Percentiles rank a stretch among this genome's conserved stretches.
These are phyloP conservation scores for Phialophora expanda DNA, from an alignment of 2,329 filamentous ascomycete species.

Conservation along the genomic window DNA sequence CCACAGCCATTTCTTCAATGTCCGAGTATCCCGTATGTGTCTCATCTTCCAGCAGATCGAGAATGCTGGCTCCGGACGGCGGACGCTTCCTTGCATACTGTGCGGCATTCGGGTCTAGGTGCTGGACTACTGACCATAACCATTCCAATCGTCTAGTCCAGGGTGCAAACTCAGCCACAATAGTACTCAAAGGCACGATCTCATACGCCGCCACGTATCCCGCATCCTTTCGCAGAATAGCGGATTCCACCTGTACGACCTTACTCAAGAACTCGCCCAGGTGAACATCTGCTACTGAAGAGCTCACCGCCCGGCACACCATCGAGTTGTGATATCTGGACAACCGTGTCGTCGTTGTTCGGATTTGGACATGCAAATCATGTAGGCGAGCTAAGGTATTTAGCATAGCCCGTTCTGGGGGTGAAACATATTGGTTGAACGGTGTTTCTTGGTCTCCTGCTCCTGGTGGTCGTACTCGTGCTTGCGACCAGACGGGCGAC, in stretches of 20 bases:
- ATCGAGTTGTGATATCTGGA: constrained; percentile 74
- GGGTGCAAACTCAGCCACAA: constrained; percentile 82
- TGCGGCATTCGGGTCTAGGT: constrained; percentile 62
- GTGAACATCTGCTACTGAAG: constrained; percentile 74
- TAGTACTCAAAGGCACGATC: constrained; percentile 85
- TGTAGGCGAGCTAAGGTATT: constrained; percentile 77
- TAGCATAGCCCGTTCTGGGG: constrained; percentile 82
- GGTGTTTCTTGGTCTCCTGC: constrained; percentile 55
- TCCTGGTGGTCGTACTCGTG: constrained; percentile 51
- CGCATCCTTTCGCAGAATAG: constrained; percentile 76
- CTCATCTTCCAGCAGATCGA: constrained; percentile 76
- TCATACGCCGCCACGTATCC: constrained; percentile 86
- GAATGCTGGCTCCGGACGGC: constrained; percentile 67
- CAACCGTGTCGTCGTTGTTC: constrained; percentile 69
- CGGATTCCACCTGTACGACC: constrained; percentile 81
- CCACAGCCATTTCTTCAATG: constrained; percentile 75
- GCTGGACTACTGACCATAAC: constrained; percentile 75
- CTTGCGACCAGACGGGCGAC: constrained; percentile 69
- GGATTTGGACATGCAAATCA: constrained; percentile 74
- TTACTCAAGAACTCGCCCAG: constrained; percentile 81
- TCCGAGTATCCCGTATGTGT: constrained; percentile 87
- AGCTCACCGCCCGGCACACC: constrained; percentile 85
- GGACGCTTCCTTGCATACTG: constrained; percentile 39
- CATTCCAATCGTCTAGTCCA: constrained; percentile 87
- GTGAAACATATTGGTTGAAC: constrained; percentile 63